Base-by-base conservation (phyloP, 2,329 filamentous ascomycete species). In the Calonectria leucothoes region DNA sequence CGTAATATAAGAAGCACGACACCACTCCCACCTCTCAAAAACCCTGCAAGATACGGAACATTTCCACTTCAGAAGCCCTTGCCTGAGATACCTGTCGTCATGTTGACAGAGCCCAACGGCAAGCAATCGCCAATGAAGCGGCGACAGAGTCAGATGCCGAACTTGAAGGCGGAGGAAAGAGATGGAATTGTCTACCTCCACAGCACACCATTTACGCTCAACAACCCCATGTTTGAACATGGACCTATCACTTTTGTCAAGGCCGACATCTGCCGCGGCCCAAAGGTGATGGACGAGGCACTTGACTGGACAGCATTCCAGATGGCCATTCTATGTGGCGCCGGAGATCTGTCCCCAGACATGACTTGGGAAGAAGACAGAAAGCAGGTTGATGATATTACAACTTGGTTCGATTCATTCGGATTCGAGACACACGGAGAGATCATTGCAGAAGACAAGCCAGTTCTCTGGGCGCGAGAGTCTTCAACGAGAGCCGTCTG, bases 241-340 rank as follows among this genome's bases (percentile, higher is more conserved):
- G 91, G 91, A 0, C 87, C 87, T 4, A 90, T 93, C 74, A 86
- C 89, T 4, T 82, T 92, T 63, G 79, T 86, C 66, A 88, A 87
- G 76, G 81, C 85, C 3, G 87, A 89, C 64, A 78, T 86, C 10
- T 76, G 81, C 27, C 83, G 78, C 12, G 82, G 84, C 29, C 76
- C 82, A 70, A 85, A 83, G 71, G 82, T 81, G 25, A 84, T 84
- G 35, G 89, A 90, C 65, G 89, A 82, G 23, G 87, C 85, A 11
- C 82, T 92, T 4, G 91, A 93, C 84, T 92, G 91, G 91, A 91
- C 89, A 7, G 90, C 91, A 4, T 93, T 92, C 79, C 91, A 93
- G 82, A 91, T 92, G 87, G 91, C 91, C 20, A 91, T 92, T 64
- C 83, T 90, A 0, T 90, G 91, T 51, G 89, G 89, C 6, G 88